phyloP scores from a whole-genome alignment of 768 basidiomycete genomes.

The Lactarius akahatsu region DNA sequence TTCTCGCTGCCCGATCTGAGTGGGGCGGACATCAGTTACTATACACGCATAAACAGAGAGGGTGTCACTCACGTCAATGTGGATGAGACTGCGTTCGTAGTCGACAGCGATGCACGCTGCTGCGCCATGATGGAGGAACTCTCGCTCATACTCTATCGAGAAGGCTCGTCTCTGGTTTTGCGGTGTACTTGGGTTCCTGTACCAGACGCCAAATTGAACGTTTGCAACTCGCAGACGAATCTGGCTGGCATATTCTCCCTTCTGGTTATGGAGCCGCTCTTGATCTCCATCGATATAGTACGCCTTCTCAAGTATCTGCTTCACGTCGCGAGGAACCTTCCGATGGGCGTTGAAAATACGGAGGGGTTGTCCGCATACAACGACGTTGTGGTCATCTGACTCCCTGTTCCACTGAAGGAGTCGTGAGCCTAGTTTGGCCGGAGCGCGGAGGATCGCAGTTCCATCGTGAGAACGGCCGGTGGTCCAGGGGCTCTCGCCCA shows the following conservation, averaged over 20 bases:
- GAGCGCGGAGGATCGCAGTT: conserved; percentile 38
- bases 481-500: conserved; percentile 44
- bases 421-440: conserved; percentile 40
- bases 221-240: conserved; percentile 52
- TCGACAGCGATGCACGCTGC: conserved; percentile 59
- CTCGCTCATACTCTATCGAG: conserved; percentile 68
- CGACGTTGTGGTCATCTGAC: conserved; percentile 33
- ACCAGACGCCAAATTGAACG: conserved; percentile 68
- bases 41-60: background rate
- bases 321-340: conserved; percentile 14
- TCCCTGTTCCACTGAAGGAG: conserved; percentile 47
- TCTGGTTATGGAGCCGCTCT: conserved; percentile 30
- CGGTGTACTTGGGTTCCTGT: conserved; percentile 34
- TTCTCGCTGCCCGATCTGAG: conserved; percentile 23
- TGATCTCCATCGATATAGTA: conserved; percentile 36
- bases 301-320: conserved; percentile 35
- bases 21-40: too few relatives aligned
- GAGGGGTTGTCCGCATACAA: conserved; percentile 31
- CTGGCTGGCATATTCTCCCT: conserved; percentile 41
- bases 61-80: conserved; percentile 49
- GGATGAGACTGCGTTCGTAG: conserved; percentile 67
- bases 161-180: conserved; percentile 40
- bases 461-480: conserved; percentile 60
- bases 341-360: conserved; percentile 23
- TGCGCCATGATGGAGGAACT: conserved; percentile 45